Conservation (phyloP, 805 yeast species). For the Metschnikowia kunwiensis region DNA sequence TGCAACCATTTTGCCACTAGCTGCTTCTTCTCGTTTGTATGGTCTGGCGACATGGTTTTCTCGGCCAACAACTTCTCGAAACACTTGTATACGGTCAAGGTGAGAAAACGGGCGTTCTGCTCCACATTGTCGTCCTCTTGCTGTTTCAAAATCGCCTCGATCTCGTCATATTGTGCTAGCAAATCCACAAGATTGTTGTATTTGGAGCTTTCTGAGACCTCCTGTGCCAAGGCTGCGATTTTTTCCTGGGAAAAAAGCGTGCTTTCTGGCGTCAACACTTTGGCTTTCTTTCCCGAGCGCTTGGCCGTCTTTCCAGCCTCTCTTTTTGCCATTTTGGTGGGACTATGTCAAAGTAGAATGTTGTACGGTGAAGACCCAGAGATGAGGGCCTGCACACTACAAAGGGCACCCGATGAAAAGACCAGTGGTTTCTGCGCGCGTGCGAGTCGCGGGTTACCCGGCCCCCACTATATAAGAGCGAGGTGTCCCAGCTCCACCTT, state of each 20-base stretch:
- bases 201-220: constrained; percentile 43
- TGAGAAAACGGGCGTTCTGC: constrained; percentile 36
- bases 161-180: constrained; percentile 35
- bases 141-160: constrained; percentile 18
- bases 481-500: constrained; percentile 12
- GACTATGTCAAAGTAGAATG: neutral
- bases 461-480: constrained; percentile 20
- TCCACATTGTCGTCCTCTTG: constrained; percentile 26
- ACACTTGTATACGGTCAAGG: constrained; percentile 41
- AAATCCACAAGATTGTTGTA: constrained; percentile 55
- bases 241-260: constrained; percentile 20
- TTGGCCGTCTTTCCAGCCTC: constrained; percentile 8
- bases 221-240: constrained; percentile 24
- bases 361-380: neutral
- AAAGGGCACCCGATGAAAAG: neutral
- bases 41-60: constrained; percentile 30
- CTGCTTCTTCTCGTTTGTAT: constrained; percentile 43
- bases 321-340: constrained; percentile 21
- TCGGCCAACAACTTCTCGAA: constrained; percentile 49
- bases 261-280: constrained; percentile 5
- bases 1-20: constrained; percentile 62
- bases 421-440: neutral
- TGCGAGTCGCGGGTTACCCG: constrained; percentile 22
- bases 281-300: constrained; percentile 10
- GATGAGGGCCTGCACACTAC: constrained; percentile 12